Conservation (phyloP, 179 eudicot species). For the Gypsophila paniculata region DNA sequence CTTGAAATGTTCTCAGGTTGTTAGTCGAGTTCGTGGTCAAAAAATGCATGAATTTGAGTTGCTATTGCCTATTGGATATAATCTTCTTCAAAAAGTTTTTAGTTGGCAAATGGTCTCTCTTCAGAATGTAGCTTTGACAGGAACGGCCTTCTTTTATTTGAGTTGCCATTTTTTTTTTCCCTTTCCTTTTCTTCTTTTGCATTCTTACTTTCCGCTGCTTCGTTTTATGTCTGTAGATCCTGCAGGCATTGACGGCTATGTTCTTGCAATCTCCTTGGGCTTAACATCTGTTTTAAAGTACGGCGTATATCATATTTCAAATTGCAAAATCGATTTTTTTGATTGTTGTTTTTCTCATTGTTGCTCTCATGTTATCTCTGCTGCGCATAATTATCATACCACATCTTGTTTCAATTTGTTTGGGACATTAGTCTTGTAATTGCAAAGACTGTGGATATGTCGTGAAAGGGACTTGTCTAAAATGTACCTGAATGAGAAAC, state of each 20-base stretch:
- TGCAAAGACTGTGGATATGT: neutral
- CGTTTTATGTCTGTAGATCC: slow-evolving; percentile 46
- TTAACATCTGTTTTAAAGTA: slow-evolving; percentile 67
- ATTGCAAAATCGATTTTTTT: slow-evolving; percentile 5
- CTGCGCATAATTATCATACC: neutral
- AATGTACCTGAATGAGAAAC: slow-evolving; percentile 3
- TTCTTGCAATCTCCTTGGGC: slow-evolving; percentile 80
- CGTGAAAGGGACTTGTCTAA: neutral
- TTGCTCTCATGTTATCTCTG: neutral
- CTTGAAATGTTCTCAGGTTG: neutral
- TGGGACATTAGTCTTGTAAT: neutral
- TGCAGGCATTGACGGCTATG: slow-evolving; percentile 50
- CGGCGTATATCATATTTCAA: slow-evolving; percentile 25
- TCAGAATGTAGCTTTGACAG: slow-evolving; percentile 9
- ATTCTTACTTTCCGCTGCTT: slow-evolving; percentile 11
- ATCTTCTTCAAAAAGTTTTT: neutral
- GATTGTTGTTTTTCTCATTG: neutral
- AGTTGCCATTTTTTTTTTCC: neutral
- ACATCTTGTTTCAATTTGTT: neutral
- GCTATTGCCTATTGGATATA: neutral
- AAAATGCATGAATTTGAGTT: neutral
- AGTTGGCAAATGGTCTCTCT: no score
- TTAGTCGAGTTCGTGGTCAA: neutral
- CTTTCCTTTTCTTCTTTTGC: neutral
- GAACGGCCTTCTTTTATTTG: neutral